Evolutionary conservation across 1,139 yeast species (phyloP).

Genomic region (Suhomyces maxii): DNA sequence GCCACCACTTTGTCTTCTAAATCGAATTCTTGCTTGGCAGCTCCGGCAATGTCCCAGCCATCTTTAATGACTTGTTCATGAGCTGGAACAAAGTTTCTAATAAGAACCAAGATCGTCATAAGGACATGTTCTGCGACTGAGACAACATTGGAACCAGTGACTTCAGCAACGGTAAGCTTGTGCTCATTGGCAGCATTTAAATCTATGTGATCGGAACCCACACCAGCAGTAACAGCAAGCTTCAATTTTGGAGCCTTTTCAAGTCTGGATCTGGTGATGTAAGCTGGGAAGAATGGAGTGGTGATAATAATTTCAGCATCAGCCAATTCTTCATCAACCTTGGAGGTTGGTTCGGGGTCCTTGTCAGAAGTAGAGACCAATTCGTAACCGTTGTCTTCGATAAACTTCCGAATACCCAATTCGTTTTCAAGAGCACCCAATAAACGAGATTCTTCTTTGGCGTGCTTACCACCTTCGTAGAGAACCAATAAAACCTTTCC

Average conservation of each 20-base stretch:
- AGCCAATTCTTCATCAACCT: slow-evolving; percentile 61
- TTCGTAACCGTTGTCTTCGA: slow-evolving; percentile 68
- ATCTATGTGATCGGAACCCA: slow-evolving; percentile 82
- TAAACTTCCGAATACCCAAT: slow-evolving; percentile 65
- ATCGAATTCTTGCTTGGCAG: slow-evolving; percentile 73
- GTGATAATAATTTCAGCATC: slow-evolving; percentile 79
- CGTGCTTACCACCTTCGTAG: slow-evolving; percentile 58
- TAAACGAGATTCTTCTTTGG: slow-evolving; percentile 57
- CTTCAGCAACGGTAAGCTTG: slow-evolving; percentile 69
- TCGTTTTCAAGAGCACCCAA: slow-evolving; percentile 77
- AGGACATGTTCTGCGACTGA: slow-evolving; percentile 83
- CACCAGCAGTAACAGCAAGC: slow-evolving; percentile 77
- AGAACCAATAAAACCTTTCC: slow-evolving; percentile 56
- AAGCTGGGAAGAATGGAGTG: slow-evolving; percentile 84
- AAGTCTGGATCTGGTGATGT: slow-evolving; percentile 65
- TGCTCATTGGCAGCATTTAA: slow-evolving; percentile 68
- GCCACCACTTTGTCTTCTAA: slow-evolving; percentile 75
- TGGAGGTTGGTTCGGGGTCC: slow-evolving; percentile 59
- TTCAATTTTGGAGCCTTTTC: slow-evolving; percentile 73
- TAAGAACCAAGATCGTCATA: slow-evolving; percentile 70
- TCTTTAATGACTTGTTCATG: slow-evolving; percentile 58
- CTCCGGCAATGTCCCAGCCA: slow-evolving; percentile 81
- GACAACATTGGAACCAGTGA: slow-evolving; percentile 78
- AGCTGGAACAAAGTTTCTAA: slow-evolving; percentile 78
- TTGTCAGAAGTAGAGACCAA: slow-evolving; percentile 67